These are phyloP conservation scores for Plasmodium inui DNA, from an alignment of 169 alveolate genomes.

Conservation along the genomic window DNA sequence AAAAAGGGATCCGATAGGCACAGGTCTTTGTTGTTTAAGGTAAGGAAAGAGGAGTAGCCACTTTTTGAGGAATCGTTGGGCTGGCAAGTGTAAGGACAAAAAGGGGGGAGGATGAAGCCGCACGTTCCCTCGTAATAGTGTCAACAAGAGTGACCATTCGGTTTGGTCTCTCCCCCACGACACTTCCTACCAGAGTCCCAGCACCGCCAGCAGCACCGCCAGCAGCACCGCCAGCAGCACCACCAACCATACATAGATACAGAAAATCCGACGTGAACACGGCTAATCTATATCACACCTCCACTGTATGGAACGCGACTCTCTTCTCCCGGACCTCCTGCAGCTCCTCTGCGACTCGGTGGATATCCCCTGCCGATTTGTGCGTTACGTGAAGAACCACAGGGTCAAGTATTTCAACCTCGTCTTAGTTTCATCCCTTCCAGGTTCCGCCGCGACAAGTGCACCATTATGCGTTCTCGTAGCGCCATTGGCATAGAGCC, in stretches of 20 bases:
- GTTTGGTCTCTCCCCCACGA: too few species aligned
- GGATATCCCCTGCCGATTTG: slow-evolving; percentile 52
- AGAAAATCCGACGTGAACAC: background rate
- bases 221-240: too few species aligned
- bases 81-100: background rate
- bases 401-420: slow-evolving; percentile 31
- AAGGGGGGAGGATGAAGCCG: background rate
- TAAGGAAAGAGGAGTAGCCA: background rate
- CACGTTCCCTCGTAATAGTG: background rate
- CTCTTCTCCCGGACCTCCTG: background rate
- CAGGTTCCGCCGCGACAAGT: background rate
- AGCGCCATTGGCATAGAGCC: background rate
- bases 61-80: background rate
- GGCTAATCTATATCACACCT: background rate
- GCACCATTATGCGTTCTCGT: too few species aligned
- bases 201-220: too few species aligned
- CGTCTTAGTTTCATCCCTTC: slow-evolving; percentile 50
- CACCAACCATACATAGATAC: background rate
- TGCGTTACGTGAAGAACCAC: slow-evolving; percentile 22
- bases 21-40: slow-evolving; percentile 43
- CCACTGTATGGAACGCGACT: background rate
- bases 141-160: background rate
- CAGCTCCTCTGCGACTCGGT: slow-evolving; percentile 49
- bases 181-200: too few species aligned
- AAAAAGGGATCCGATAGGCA: slow-evolving; percentile 57